These are phyloP conservation scores for Fistulinella cinereoalba DNA, from an alignment of 1,284 basidiomycete species.

Conservation along the genomic window DNA sequence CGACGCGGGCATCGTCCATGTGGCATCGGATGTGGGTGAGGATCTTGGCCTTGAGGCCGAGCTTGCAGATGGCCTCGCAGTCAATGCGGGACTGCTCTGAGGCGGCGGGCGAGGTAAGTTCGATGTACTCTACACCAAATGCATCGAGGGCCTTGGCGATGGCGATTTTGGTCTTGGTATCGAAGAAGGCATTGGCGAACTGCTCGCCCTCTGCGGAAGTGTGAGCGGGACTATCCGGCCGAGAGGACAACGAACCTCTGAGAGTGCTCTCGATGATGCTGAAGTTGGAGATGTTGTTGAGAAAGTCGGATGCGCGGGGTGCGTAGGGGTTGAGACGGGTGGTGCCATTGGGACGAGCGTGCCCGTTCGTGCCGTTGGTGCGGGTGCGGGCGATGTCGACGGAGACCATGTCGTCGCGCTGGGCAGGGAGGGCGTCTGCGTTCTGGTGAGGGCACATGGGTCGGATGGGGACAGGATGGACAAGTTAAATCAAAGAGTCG, in stretches of 20 bases:
- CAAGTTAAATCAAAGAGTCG: not conserved
- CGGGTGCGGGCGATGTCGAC: conserved; percentile 10
- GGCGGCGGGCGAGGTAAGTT: conserved; percentile 97
- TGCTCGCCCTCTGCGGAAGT: conserved; percentile 85
- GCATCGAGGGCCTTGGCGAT: conserved; percentile 97
- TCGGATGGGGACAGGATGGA: not conserved
- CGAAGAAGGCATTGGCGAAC: conserved; percentile 99
- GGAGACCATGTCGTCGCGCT: conserved; percentile 23
- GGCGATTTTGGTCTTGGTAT: conserved; percentile 99
- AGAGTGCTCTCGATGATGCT: conserved; percentile 97
- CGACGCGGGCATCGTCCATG: conserved; percentile 99
- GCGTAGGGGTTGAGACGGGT: conserved; percentile 76
- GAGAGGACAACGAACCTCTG: conserved; percentile 57
- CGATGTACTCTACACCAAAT: conserved; percentile 99
- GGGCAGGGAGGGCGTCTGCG: conserved; percentile 7
- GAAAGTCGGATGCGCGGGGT: conserved; percentile 84
- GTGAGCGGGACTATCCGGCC: conserved; percentile 4
- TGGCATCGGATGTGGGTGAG: conserved; percentile 99
- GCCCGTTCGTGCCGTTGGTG: conserved; percentile 3
- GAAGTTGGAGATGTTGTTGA: conserved; percentile 91
- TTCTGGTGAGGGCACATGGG: conserved; percentile 24
- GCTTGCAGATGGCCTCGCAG: conserved; percentile 99
- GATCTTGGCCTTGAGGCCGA: conserved; percentile 96
- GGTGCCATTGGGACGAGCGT: conserved; percentile 25
- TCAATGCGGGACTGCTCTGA: conserved; percentile 94